Base-by-base conservation (phyloP, 2,329 filamentous ascomycete species). In the Exophiala spinifera region DNA sequence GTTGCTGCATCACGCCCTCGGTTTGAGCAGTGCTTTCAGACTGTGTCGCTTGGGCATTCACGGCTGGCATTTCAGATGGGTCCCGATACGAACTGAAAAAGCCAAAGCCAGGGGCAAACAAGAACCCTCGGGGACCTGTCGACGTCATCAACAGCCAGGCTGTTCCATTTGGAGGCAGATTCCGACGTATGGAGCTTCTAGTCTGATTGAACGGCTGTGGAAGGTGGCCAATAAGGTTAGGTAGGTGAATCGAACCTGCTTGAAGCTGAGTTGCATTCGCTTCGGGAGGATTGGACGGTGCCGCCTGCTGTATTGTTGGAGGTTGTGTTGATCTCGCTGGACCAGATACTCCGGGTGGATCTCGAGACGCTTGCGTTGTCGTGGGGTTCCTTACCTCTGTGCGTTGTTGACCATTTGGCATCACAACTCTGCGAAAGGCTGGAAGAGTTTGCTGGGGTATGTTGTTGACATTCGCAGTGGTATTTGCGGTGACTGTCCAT, bases 71-170 rank as follows among this genome's bases (percentile, higher is more conserved):
- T 13, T 40, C 28, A 1, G 42, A 39, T 15, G n/a, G n/a, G 31
- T 53, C 17, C 21, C 39, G 17, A 2, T 31, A n/a, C 11, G 51
- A 57, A 34, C 47, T 50, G 37, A 59, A 61, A 28, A 53, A 63
- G 46, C 63, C 61, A 42, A 61, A 60, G 37, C 57, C 57, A 5
- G 62, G 61, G 14, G 57, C 46, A 46, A 64, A 65, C n/a, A 65
- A 20, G n/a, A 65, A 46, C 21, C 52, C 63, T 49, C 59, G 55
- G 5, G 63, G 63, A 1, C 63, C 63, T 17, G 33, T 19, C 5
- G 61, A 55, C 11, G 62, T 63, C 1, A 57, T 63, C 7, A 63
- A 31, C 14, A 65, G 25, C 59, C 60, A 64, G 19, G 54, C 64
- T 21, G 53, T 61, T 11, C 56, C 31, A 21, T 43, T 49, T 11